Percentiles rank a stretch among this genome's conserved stretches.
Conservation (phyloP, 192 early-diverging fungal genomes). For the Funneliformis geosporum region DNA sequence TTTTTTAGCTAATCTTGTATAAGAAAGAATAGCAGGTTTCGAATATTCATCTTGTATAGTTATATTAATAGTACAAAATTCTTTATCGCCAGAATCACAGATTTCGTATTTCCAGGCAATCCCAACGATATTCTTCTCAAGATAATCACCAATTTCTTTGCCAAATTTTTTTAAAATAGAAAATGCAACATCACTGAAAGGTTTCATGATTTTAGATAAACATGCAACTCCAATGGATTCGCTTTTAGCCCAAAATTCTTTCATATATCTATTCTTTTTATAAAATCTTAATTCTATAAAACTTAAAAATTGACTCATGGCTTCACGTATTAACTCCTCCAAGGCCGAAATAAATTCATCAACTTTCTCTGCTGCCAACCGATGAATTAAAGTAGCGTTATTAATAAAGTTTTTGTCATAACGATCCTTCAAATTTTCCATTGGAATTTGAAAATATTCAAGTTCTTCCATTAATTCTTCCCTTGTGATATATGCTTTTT, state of each 20-base stretch:
- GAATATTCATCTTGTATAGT: not conserved
- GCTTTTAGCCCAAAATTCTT: slow-evolving; percentile 9
- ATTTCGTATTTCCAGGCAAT: not conserved
- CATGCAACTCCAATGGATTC: not conserved
- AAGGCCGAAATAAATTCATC: slow-evolving; percentile 15
- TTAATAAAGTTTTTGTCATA: not conserved
- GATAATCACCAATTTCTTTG: slow-evolving; percentile 1
- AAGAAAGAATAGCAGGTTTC: not conserved
- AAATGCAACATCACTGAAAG: not conserved
- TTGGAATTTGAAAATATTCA: not conserved
- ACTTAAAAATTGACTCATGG: not conserved
- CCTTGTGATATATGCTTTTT: not conserved
- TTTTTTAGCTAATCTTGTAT: not conserved
- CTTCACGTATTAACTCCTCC: not conserved
- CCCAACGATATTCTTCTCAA: not conserved
- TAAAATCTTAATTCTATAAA: not conserved
- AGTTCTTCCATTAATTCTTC: not conserved
- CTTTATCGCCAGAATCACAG: not conserved
- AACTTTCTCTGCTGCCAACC: not conserved
- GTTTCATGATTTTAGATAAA: not conserved
- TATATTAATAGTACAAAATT: not conserved
- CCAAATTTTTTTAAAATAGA: not conserved
- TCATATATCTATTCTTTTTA: not conserved
- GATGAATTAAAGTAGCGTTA: not conserved
- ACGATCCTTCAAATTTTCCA: not conserved